Base-by-base conservation (phyloP, 495 filamentous ascomycete species). In the Recurvomyces mirabilis region DNA sequence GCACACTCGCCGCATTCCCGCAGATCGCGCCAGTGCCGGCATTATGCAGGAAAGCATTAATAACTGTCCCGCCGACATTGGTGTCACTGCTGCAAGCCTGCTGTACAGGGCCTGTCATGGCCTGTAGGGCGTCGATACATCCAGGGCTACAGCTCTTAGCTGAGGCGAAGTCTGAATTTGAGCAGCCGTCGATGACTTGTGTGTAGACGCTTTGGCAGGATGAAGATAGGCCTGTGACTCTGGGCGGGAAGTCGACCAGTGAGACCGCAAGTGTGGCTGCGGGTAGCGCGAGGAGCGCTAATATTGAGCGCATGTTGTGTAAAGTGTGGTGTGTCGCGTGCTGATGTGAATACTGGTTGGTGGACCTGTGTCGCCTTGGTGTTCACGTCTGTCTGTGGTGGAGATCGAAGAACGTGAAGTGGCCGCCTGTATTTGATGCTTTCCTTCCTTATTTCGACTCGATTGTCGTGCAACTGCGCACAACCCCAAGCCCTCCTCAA, bases 51-150 rank as follows among this genome's bases (percentile, higher is more conserved):
- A 54, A 54, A 9, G 54, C 54, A 14, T 38, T 24, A 7, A 54
- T 21, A 11, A 54, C 28, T 33, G 49, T 52, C 20, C 43, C 10
- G 2, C 44, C 42, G 12, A 24, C 19, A 1, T 47, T n/a, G 9
- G 36, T 40, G 13, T 13, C 9, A 14, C 14, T 31, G 5, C 44
- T 46, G 43, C 65, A 68, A 10, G 50, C 53, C 3, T 34, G 32
- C 14, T 53, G 41, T 12, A 68, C 31, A 0, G 30, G 15, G 6
- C 19, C 35, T 13, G 46, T 55, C 13, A 65, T 24, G 9, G 42
- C 40, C 28, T 60, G 23, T 9, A 68, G 54, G 19, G 46, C 60
- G 17, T 19, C 37, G 19, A 64, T 46, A 36, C 65, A 68, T 20
- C 28, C 20, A 3, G 41, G 1, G 10, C 57, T 64, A 38, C 65